Evolutionary conservation across 1,139 yeast species (phyloP).

Genomic region (Geotrichum siamense): DNA sequence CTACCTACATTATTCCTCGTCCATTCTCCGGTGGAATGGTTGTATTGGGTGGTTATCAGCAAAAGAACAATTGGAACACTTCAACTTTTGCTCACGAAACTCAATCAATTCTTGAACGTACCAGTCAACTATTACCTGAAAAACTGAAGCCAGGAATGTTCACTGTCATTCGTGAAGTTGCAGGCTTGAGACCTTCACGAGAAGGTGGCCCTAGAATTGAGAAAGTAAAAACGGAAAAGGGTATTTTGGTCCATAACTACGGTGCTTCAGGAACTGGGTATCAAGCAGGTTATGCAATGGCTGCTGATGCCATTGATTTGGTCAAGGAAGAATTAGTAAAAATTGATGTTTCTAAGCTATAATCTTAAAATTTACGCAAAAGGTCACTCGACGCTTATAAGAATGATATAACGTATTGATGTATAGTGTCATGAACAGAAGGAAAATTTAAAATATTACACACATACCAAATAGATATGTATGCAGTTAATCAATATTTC

Average conservation of each 20-base stretch:
- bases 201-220: conserved; percentile 64
- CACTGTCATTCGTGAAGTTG: conserved; percentile 47
- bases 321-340: neutral
- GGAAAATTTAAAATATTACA: too few species aligned
- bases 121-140: conserved; percentile 49
- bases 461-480: too few species aligned
- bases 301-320: conserved; percentile 41
- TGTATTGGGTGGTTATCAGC: conserved; percentile 62
- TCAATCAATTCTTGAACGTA: conserved; percentile 51
- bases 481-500: too few species aligned
- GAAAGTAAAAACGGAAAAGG: conserved; percentile 42
- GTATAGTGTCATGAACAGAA: too few species aligned
- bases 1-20: conserved; percentile 57
- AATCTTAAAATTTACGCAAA: neutral
- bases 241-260: conserved; percentile 51
- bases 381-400: too few species aligned
- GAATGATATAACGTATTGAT: too few species aligned
- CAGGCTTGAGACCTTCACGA: conserved; percentile 66
- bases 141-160: conserved; percentile 40
- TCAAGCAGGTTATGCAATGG: conserved; percentile 67
- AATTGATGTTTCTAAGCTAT: neutral
- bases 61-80: conserved; percentile 50
- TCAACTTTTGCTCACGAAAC: conserved; percentile 50
- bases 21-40: conserved; percentile 56
- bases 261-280: conserved; percentile 77